Conservation (phyloP, 1,284 basidiomycete species). For the Leucoagaricus sp. region DNA sequence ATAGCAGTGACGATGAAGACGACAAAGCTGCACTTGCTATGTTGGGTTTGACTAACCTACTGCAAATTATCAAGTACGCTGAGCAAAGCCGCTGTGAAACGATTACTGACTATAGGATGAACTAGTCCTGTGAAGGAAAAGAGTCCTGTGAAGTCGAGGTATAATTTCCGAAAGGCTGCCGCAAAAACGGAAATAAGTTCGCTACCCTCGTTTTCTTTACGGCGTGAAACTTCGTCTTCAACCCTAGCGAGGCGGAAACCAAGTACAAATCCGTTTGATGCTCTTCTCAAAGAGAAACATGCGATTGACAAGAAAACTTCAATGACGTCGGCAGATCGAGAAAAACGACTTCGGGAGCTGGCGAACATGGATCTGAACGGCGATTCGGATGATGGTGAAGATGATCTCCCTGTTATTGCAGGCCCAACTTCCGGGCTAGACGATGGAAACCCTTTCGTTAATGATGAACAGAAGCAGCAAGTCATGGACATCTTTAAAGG, state of each 20-base stretch:
- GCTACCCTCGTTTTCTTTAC: constrained; percentile 27
- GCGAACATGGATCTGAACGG: constrained; percentile 32
- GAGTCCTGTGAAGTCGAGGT: neutral
- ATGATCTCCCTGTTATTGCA: neutral
- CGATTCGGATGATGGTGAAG: constrained; percentile 39
- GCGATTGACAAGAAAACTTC: constrained; percentile 42
- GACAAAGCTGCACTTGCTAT: constrained; percentile 16
- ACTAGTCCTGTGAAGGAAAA: neutral
- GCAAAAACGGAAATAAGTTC: constrained; percentile 11
- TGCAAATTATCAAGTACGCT: neutral
- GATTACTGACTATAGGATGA: neutral
- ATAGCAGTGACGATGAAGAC: constrained; percentile 56
- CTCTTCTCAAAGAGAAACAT: constrained; percentile 54
- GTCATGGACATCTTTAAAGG: constrained; percentile 11
- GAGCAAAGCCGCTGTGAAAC: neutral
- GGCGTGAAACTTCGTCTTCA: neutral
- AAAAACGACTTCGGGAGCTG: constrained; percentile 5
- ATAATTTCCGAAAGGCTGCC: constrained; percentile 6
- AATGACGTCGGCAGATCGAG: constrained; percentile 27
- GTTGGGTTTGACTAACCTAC: neutral
- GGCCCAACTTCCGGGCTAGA: constrained; percentile 24
- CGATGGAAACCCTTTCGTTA: constrained; percentile 38
- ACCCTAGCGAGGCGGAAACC: constrained; percentile 10
- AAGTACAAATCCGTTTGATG: constrained; percentile 48
- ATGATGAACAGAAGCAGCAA: constrained; percentile 14